Base-by-base conservation (phyloP, 176 grass and related monocot genomes). In the Metroxylon sagu region DNA sequence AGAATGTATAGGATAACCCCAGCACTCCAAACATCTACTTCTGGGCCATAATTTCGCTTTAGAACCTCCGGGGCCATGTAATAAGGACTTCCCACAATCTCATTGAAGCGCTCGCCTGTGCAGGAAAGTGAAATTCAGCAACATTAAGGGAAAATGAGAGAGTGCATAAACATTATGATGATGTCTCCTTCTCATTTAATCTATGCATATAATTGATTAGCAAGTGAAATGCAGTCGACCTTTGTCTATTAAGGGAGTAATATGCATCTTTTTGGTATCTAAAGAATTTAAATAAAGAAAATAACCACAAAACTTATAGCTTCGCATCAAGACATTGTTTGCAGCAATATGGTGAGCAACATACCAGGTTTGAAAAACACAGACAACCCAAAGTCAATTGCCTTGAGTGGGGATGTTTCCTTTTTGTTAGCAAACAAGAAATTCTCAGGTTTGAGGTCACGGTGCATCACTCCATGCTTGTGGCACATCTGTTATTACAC, bases 31-130 rank as follows among this genome's bases (percentile, higher is more conserved):
- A 68, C 65, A 68, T 68, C 65, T 19, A 68, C 27, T 68, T 68
- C 65, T 56, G 28, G 65, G 18, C 65, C 65, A 68, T 68, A 68
- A 39, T 68, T 56, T 56, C 65, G 27, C 52, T 56, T 68, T 14
- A 68, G 23, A 68, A 68, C 65, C 53, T 68, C 65, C 7, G 65
- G 65, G 7, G 65, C 65, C 65, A 68, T 68, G 65, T 68, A 68
- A 43, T 68, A 68, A 56, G 65, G 65, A 51, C 65, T 68, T 6
- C 65, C 65, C 5, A 68, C 65, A 54, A 68, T 68, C 65, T 68
- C 65, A 48, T 6, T 68, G 23, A 56, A 68, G 27, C 65, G 65
- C 27, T 68, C 65, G 4, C 65, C 65, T 68, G 3, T 14, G 3
- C 5, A 43, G 52, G 31, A 5, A 17, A 68, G 7, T 43, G 26